Percentiles rank a stretch among this genome's conserved stretches.
Conservation (phyloP, 2,329 filamentous ascomycete genomes). For the Colletotrichum falcatum region DNA sequence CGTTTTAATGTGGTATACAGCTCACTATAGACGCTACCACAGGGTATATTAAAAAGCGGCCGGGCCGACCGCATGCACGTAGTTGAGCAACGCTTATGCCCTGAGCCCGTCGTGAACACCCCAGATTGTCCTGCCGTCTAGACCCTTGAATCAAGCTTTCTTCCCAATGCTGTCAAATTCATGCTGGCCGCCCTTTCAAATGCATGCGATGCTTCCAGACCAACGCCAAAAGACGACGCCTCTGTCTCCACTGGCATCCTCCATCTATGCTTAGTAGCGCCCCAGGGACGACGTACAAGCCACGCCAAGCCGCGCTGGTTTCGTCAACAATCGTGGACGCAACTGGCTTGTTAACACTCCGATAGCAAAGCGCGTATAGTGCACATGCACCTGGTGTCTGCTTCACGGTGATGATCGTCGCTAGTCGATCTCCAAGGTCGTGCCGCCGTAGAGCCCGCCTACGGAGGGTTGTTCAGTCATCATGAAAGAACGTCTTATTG, state of each 20-base stretch:
- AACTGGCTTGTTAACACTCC: constrained; percentile 2
- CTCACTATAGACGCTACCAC: constrained; percentile 33
- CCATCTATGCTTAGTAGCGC: constrained; percentile 22
- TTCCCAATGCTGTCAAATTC: constrained; percentile 33
- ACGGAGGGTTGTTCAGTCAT: constrained; percentile 49
- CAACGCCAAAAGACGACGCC: constrained; percentile 35
- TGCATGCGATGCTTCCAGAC: constrained; percentile 39
- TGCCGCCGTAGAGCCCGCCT: neutral
- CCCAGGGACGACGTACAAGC: neutral
- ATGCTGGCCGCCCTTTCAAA: constrained; percentile 38
- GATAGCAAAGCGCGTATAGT: neutral
- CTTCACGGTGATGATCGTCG: neutral
- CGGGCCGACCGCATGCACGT: constrained; percentile 11
- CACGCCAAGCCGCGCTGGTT: constrained; percentile 1
- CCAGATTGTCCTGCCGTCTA: constrained; percentile 16
- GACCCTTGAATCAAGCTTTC: constrained; percentile 23
- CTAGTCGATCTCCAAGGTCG: neutral
- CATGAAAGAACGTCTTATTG: constrained; percentile 64
- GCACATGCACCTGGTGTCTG: constrained; percentile 7
- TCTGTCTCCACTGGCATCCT: constrained; percentile 5
- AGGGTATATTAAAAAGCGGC: constrained; percentile 38
- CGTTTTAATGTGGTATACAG: constrained; percentile 28
- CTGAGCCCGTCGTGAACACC: constrained; percentile 14
- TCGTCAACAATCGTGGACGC: neutral
- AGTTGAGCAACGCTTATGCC: constrained; percentile 12